Base-by-base conservation (phyloP, 2,329 filamentous ascomycete species). In the Neocatenulostroma microsporum region DNA sequence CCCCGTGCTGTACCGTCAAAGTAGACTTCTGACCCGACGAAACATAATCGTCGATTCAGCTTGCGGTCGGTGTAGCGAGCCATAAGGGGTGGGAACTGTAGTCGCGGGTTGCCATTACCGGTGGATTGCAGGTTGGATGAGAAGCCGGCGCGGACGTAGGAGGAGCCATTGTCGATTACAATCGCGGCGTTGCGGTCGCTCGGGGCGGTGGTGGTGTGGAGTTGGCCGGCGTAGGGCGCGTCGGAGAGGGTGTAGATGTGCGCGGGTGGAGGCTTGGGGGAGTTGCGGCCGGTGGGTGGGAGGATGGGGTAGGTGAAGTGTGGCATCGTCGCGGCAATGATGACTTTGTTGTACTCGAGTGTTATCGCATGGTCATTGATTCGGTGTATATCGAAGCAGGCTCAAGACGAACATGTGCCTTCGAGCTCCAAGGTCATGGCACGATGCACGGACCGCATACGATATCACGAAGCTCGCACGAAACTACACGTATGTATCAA, bases 111-210 rank as follows among this genome's bases (percentile, higher is more conserved):
- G 44, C 78, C 69, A n/a, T n/a, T n/a, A n/a, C n/a, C n/a, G n/a
- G n/a, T n/a, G n/a, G n/a, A n/a, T n/a, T n/a, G n/a, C n/a, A n/a
- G n/a, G 55, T 96, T 89, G 57, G 94, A 94, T 6, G 88, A 94
- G 88, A 89, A 98, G 47, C 91, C 91, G 36, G 89, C 89, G 62
- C 93, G 86, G 41, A 95, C 78, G 21, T 80, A 72, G 36, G 84
- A 93, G 17, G 89, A 91, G 49, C 91, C 91, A 82, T 95, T 95
- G 67, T 98, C 91, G 57, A 98, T 96, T 45, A 98, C 84, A 55
- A 98, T 95, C 34, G 87, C 85, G 34, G 80, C 83, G 36, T 64
- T 58, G 28, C 53, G 45, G 25, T 54, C 71, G 42, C 84, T 88
- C 49, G 74, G 71, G 52, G 76, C 72, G 55, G 82, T 87, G 31